Percentiles rank a stretch among this genome's conserved stretches.
Evolutionary conservation across 768 basidiomycete genomes (phyloP).

Genomic region (Tricholoma furcatifolium): DNA sequence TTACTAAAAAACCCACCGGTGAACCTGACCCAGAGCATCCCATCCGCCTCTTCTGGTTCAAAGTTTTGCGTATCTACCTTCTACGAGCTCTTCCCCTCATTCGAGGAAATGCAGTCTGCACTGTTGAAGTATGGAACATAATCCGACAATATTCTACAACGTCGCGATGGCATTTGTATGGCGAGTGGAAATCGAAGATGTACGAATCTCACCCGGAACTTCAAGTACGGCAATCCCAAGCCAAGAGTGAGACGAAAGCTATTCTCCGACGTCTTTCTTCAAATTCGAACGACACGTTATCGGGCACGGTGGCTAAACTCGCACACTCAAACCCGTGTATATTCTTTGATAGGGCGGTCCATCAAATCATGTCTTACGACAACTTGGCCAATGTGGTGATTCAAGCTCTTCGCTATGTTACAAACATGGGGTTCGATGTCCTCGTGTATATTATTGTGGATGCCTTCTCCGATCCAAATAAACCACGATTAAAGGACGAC

Average conservation of each 20-base stretch:
- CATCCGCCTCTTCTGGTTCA: conserved; percentile 80
- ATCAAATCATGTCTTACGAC: conserved; percentile 95
- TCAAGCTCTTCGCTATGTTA: conserved; percentile 84
- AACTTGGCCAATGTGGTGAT: conserved; percentile 90
- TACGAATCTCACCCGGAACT: conserved; percentile 81
- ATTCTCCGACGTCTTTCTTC: conserved; percentile 85
- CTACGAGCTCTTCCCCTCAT: conserved; percentile 87
- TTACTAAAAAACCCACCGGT: conserved; percentile 56
- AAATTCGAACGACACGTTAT: conserved; percentile 80
- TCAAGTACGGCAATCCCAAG: conserved; percentile 75
- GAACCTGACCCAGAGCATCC: conserved; percentile 59
- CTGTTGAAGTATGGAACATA: conserved; percentile 91
- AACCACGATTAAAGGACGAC: conserved; percentile 84
- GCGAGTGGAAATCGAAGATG: conserved; percentile 82
- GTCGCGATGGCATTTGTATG: conserved; percentile 88
- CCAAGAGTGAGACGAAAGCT: conserved; percentile 84
- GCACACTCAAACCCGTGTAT: conserved; percentile 94
- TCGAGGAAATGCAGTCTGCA: conserved; percentile 82
- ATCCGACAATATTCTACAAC: conserved; percentile 76
- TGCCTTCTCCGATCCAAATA: conserved; percentile 79
- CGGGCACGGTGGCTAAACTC: conserved; percentile 87
- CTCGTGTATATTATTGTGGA: conserved; percentile 86
- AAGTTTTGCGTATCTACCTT: conserved; percentile 73
- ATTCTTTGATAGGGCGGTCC: conserved; percentile 85
- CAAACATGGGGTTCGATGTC: conserved; percentile 93